phyloP scores from a whole-genome alignment of 2,329 filamentous ascomycete genomes.

The Parascedosporium putredinis region DNA sequence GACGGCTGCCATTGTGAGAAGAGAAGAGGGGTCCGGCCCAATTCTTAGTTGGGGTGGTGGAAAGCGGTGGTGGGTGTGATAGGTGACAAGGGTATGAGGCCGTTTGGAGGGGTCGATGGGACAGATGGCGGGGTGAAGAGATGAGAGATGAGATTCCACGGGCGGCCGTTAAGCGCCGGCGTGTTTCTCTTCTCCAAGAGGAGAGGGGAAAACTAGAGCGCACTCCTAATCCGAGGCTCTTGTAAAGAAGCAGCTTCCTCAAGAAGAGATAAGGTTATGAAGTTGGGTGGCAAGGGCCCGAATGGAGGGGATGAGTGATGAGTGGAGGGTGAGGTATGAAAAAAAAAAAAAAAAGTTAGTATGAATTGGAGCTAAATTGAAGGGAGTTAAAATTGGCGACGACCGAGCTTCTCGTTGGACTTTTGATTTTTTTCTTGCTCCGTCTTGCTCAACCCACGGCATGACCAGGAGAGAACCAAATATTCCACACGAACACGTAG shows the following conservation, averaged over 20 bases:
- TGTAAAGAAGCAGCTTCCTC: not conserved
- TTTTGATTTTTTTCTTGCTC: not conserved
- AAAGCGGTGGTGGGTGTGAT: not conserved
- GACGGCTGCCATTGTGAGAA: constrained; percentile 1
- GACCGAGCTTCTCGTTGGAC: not conserved
- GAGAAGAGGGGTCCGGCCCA: not conserved
- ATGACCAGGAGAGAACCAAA: not conserved
- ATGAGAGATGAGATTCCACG: not conserved
- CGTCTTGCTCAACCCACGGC: not conserved
- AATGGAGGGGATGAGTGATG: not conserved
- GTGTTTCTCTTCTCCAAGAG: not conserved
- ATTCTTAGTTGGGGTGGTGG: not conserved
- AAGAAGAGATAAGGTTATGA: not conserved
- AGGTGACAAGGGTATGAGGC: not conserved
- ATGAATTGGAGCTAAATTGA: not conserved
- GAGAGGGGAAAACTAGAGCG: not conserved
- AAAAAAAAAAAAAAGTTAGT: not conserved
- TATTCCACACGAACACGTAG: not conserved
- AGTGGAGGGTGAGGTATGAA: not conserved
- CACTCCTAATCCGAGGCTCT: not conserved
- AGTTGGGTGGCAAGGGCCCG: not conserved
- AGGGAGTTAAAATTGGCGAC: not conserved
- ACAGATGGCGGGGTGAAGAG: not conserved
- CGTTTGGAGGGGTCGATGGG: not conserved
- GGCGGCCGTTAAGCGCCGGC: not conserved